Evolutionary conservation across 176 grass and related monocot genomes (phyloP), one percentile per base, ranked within the genome.

Genomic region (Hyparrhenia diplandra): DNA sequence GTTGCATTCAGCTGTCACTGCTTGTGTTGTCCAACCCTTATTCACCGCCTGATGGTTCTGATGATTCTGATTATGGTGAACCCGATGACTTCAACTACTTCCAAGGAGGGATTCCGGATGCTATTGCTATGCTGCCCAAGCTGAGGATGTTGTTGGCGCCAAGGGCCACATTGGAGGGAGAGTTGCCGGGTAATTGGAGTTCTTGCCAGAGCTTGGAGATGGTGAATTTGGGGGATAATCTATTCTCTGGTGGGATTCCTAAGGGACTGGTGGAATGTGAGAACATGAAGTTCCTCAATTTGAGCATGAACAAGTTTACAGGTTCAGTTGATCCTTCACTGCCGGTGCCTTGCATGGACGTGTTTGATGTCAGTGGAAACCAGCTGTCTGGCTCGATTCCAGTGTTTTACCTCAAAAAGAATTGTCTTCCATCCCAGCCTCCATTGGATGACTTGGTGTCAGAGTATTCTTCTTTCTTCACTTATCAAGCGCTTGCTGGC

Each of bases 321-420:
- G 96, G 87, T 80, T 81, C 69, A 57, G 69, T 99, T 49, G 88
- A 82, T 81, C 68, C 82, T 29, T 88, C 91, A 18, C 55, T 95
- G 27, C 49, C 49, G 41, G 88, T 99, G 27, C 96, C 96, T 69
- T 99, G 96, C 82, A 89, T 99, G 90, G 84, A 99, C 84, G 79
- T 93, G 20, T 95, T 95, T 84, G 96, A 95, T 95, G 81, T 93
- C 69, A 95, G 85, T 86, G 96, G 90, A 47, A 99, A 99, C 82
- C 79, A 85, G 21, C 65, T 99, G 13, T 93, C 88, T 77, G 92
- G 88, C 23, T 62, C 82, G 0, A 89, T 99, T 47, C 86, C 84
- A 27, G 84, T 71, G 68, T n/a, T 99, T 95, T 58, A 67, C 37
- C 45, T 52, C 82, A 82, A 64, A 46, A 84, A 64, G 84, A 82